Percentiles rank a stretch among this genome's conserved stretches.
These are phyloP conservation scores for Lippia alba DNA, from an alignment of 305 asterid genomes.

Conservation along the genomic window DNA sequence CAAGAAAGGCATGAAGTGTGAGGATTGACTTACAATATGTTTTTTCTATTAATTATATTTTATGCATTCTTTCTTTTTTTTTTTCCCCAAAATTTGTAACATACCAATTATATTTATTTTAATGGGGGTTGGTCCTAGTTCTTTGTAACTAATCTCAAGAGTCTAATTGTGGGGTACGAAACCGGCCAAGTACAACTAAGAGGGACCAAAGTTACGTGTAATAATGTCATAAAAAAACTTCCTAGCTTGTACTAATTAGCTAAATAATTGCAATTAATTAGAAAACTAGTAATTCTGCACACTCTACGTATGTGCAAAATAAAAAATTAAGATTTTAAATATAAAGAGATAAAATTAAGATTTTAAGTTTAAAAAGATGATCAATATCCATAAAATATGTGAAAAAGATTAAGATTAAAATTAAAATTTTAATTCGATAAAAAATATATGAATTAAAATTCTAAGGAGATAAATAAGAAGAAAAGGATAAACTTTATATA, in stretches of 20 bases:
- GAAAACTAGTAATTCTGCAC: too few relatives aligned
- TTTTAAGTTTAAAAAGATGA: too few relatives aligned
- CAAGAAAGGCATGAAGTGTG: conserved; percentile 25
- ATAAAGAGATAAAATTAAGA: too few relatives aligned
- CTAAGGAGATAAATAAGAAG: too few relatives aligned
- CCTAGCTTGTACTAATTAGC: conserved; percentile 34
- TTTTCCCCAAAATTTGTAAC: conserved; percentile 29
- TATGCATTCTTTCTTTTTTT: not conserved
- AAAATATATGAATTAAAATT: too few relatives aligned
- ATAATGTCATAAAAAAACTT: conserved; percentile 35
- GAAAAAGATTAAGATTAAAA: too few relatives aligned
- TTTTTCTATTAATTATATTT: too few relatives aligned
- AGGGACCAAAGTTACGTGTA: conserved; percentile 53
- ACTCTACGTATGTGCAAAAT: too few relatives aligned
- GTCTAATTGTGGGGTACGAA: conserved; percentile 59
- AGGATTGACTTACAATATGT: conserved; percentile 53
- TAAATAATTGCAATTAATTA: conserved; percentile 28
- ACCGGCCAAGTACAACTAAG: conserved; percentile 70
- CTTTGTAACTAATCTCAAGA: conserved; percentile 49
- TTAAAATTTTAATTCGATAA: too few relatives aligned
- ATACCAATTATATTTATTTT: conserved; percentile 21
- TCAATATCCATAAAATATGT: too few relatives aligned
- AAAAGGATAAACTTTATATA: too few relatives aligned
- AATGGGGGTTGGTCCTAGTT: conserved; percentile 36
- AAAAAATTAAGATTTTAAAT: too few relatives aligned